Conservation (phyloP, 179 eudicot species). For the Spinacia oleracea region DNA sequence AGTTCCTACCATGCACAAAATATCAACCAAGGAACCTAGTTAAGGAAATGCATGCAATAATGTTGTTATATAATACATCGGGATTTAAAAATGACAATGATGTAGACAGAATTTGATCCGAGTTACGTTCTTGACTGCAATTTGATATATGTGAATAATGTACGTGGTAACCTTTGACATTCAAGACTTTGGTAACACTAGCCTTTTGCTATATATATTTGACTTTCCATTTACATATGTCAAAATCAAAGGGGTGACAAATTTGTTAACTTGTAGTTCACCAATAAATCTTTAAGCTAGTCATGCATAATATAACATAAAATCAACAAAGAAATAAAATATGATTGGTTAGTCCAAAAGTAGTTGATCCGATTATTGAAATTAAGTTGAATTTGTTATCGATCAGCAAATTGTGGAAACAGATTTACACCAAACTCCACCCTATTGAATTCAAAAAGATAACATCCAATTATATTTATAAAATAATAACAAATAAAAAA, state of each 20-base stretch:
- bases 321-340: neutral
- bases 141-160: neutral
- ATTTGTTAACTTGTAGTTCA: conserved; percentile 7
- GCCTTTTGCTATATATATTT: neutral
- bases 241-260: conserved; percentile 3
- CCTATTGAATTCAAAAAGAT: conserved; percentile 8
- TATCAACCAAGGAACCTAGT: neutral
- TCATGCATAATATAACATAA: neutral
- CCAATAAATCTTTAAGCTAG: neutral
- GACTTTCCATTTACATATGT: neutral
- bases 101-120: too few relatives aligned
- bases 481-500: neutral
- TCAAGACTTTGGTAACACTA: neutral
- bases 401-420: conserved; percentile 19
- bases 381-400: conserved; percentile 11
- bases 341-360: conserved; percentile 16
- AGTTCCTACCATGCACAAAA: neutral
- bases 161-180: neutral
- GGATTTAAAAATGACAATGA: neutral
- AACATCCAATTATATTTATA: neutral
- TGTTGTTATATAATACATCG: neutral
- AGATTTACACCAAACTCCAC: conserved; percentile 31
- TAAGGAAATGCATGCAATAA: neutral
- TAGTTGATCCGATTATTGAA: conserved; percentile 20
- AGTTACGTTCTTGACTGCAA: too few relatives aligned